A percentile compares a stretch with the other conserved stretches of the same genome.
Conservation (phyloP, 345 rosid species). For the Syzygium oleosum region DNA sequence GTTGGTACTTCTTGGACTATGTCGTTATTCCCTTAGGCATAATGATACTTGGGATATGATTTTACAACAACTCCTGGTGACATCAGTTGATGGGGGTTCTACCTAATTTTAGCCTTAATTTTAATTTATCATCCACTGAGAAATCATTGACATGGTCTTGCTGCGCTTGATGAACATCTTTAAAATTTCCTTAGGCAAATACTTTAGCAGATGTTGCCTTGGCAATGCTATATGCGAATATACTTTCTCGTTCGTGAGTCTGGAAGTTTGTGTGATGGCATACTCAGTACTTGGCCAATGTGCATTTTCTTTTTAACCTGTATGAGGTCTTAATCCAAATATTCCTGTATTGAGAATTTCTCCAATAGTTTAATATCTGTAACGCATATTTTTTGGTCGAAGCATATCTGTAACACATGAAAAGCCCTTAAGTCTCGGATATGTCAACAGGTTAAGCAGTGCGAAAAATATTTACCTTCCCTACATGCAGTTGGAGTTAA, state of each 20-base stretch:
- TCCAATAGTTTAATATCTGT: background rate
- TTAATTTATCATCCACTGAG: background rate
- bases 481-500: background rate
- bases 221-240: background rate
- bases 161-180: background rate
- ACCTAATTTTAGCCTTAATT: background rate
- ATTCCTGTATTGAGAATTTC: background rate
- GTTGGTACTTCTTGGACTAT: constrained; percentile 21
- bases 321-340: background rate
- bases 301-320: background rate
- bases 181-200: background rate
- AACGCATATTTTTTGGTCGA: background rate
- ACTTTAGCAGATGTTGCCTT: background rate
- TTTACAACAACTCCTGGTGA: background rate
- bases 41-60: background rate
- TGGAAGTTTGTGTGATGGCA: background rate
- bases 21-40: background rate
- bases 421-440: background rate
- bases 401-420: background rate
- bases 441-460: background rate
- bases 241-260: background rate
- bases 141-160: background rate
- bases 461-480: background rate
- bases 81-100: background rate
- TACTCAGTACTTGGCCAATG: background rate